Conservation (phyloP, 345 rosid species). For the Populus davidiana region DNA sequence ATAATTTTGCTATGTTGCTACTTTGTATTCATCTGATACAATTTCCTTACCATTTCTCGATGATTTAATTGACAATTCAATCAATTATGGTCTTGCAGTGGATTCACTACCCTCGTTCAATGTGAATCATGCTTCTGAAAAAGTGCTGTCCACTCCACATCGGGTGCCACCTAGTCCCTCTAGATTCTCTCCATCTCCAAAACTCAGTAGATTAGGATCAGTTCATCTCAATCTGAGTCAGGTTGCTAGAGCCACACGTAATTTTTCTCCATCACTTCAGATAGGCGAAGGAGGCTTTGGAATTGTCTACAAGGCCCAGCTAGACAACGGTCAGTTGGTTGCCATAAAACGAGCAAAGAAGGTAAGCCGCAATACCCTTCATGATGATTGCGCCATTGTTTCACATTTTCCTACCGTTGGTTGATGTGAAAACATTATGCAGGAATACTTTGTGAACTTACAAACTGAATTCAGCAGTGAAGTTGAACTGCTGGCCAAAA, state of each 20-base stretch:
- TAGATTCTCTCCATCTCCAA: slow-evolving; percentile 68
- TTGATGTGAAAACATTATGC: slow-evolving; percentile 21
- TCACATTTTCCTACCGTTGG: not conserved
- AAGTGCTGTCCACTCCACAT: slow-evolving; percentile 64
- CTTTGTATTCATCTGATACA: not conserved
- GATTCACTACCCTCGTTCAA: slow-evolving; percentile 56
- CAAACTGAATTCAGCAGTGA: slow-evolving; percentile 85
- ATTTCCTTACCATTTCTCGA: not conserved
- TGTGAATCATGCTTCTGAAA: slow-evolving; percentile 52
- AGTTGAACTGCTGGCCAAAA: slow-evolving; percentile 87
- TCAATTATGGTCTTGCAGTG: slow-evolving; percentile 40
- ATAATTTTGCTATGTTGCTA: not conserved
- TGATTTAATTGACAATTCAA: slow-evolving; percentile 3
- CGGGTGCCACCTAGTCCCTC: slow-evolving; percentile 89
- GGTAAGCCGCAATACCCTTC: slow-evolving; percentile 38
- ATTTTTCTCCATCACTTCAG: slow-evolving; percentile 56
- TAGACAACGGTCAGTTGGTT: slow-evolving; percentile 68
- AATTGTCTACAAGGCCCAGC: slow-evolving; percentile 67
- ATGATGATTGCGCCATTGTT: slow-evolving; percentile 2
- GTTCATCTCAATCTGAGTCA: slow-evolving; percentile 58
- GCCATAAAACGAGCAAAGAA: slow-evolving; percentile 97
- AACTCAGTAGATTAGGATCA: slow-evolving; percentile 62
- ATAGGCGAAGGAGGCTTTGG: slow-evolving; percentile 98
- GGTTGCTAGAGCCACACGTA: slow-evolving; percentile 58
- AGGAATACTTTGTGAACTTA: slow-evolving; percentile 73